Evolutionary conservation across 306 rosid species (phyloP), one percentile per base, ranked within the genome.

Genomic region (Vicia villosa): DNA sequence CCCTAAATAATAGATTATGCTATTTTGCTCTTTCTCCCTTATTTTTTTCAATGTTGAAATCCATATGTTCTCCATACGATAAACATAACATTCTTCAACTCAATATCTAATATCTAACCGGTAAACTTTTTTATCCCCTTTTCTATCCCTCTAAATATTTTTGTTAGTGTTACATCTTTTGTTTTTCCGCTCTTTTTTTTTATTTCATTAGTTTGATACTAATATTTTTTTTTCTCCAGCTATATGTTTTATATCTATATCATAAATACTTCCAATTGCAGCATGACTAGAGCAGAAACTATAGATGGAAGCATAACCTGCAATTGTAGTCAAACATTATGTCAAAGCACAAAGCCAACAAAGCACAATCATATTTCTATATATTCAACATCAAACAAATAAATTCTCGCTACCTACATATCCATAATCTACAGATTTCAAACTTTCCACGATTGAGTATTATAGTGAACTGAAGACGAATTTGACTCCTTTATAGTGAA

Each of bases 251-350:
- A 62, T 51, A 12, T 57, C 58, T 26, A 43, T 45, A 56, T 59
- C 57, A 62, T 69, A n/a, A n/a, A 79, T 59, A 70, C 56, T 78
- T 81, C 82, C 83, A 68, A 70, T 70, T 54, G 80, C 84, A 76
- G 81, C 81, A 52, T 52, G 81, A 57, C 62, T 57, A 73, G 75
- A 74, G 66, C 78, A 64, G 82, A 83, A 84, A 80, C 84, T 55
- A 80, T 63, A 68, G 83, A 82, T 66, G 81, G 70, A 84, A 80
- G 79, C 80, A 76, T 69, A 70, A 82, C 92, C 87, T 87, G 92
- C 81, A 42, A 83, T 70, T 76, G 79, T 70, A 78, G 80, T 79
- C 77, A 81, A 82, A 83, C 82, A 87, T 56, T 47, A 77, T 67
- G 81, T 73, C 81, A 80, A 85, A 73, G 79, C 66, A 76, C 55